Percentiles rank a stretch among this genome's conserved stretches.
Conservation (phyloP, 805 yeast species). For the Lipomyces sp. region DNA sequence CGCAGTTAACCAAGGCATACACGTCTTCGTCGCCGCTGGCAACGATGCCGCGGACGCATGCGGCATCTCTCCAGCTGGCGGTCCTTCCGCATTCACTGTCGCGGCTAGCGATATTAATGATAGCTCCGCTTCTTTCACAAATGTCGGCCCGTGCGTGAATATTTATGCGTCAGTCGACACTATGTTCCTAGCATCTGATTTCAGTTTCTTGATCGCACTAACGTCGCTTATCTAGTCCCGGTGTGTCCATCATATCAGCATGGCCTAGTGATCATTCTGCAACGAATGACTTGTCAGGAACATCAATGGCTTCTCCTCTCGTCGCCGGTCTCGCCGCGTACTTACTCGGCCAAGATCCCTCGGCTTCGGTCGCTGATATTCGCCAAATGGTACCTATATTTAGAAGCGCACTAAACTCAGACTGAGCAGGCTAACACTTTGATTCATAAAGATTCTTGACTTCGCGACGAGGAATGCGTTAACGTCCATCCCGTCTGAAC, state of each 20-base stretch:
- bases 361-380: no score
- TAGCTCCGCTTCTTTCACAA: conserved; percentile 16
- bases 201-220: conserved; percentile 46
- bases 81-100: conserved; percentile 76
- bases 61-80: conserved; percentile 83
- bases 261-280: conserved; percentile 31
- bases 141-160: conserved; percentile 24
- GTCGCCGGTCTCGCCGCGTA: conserved; percentile 88
- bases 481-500: no score
- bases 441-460: no score
- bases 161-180: conserved; percentile 45
- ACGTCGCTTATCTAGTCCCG: conserved; percentile 47
- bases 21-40: conserved; percentile 95
- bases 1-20: conserved; percentile 82
- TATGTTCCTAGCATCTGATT: no score
- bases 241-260: conserved; percentile 72
- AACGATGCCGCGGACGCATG: conserved; percentile 93
- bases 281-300: conserved; percentile 48
- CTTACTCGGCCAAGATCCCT: conserved; percentile 27
- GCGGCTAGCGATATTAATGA: conserved; percentile 18
- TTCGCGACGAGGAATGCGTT: no score
- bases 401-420: no score
- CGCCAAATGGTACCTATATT: no score
- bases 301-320: conserved; percentile 97
- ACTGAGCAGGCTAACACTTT: no score